Percentiles rank a stretch among this genome's conserved stretches.
phyloP scores from a whole-genome alignment of 305 asterid species.

The Solanum hybrid region DNA sequence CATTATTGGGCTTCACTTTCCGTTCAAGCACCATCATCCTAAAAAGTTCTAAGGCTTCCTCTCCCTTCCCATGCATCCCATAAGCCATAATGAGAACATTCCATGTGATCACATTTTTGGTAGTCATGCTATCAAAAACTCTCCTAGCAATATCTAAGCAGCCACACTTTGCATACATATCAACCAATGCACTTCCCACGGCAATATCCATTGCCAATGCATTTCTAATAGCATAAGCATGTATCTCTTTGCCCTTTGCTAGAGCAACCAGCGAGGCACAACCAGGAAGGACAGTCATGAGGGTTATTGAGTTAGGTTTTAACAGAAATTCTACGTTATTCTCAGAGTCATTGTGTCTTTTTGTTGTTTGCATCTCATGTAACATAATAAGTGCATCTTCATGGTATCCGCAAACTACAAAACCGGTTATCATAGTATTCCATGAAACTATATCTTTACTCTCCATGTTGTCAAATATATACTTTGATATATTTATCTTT shows the following conservation, averaged over 20 bases:
- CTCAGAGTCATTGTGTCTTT: slow-evolving; percentile 6
- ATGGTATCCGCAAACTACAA: slow-evolving; percentile 59
- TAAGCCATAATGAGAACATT: slow-evolving; percentile 71
- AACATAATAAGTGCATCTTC: slow-evolving; percentile 55
- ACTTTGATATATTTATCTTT: slow-evolving; percentile 32
- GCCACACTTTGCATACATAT: slow-evolving; percentile 83
- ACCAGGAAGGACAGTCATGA: slow-evolving; percentile 74
- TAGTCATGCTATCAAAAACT: slow-evolving; percentile 53
- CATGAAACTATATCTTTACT: slow-evolving; percentile 62
- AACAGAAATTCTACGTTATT: slow-evolving; percentile 12
- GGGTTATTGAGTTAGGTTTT: slow-evolving; percentile 62
- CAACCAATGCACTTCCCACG: slow-evolving; percentile 76
- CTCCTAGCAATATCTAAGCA: slow-evolving; percentile 49
- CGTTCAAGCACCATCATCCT: slow-evolving; percentile 31
- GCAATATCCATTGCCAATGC: slow-evolving; percentile 44
- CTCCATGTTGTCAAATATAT: slow-evolving; percentile 55
- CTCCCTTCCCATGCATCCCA: slow-evolving; percentile 78
- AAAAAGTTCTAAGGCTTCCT: slow-evolving; percentile 45
- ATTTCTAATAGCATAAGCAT: slow-evolving; percentile 50
- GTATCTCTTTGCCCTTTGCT: slow-evolving; percentile 69
- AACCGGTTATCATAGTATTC: slow-evolving; percentile 85
- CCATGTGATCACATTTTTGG: slow-evolving; percentile 66
- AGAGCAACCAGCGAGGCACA: slow-evolving; percentile 64
- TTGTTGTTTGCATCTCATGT: slow-evolving; percentile 39
- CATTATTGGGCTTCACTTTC: slow-evolving; percentile 53